These are phyloP conservation scores for Tillandsia fasciculata DNA, from an alignment of 176 grass and related monocot genomes.

Conservation along the genomic window DNA sequence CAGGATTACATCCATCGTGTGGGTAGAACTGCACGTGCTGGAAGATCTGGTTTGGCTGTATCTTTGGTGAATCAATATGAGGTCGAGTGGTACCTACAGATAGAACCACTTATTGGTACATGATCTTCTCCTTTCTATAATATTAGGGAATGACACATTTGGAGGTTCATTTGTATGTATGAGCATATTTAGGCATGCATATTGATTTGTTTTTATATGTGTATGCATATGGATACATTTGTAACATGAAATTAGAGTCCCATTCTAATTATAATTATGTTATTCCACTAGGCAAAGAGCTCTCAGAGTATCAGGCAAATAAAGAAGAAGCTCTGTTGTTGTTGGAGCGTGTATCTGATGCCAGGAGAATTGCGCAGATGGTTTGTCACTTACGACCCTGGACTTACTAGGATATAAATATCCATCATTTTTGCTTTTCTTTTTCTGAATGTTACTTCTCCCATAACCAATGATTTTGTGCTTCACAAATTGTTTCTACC, in stretches of 20 bases:
- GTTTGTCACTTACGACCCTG: constrained; percentile 24
- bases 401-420: neutral
- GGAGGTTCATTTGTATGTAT: neutral
- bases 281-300: constrained; percentile 36
- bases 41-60: constrained; percentile 66
- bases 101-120: constrained; percentile 62
- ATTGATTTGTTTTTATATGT: neutral
- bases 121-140: neutral
- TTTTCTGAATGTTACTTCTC: neutral
- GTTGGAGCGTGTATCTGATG: constrained; percentile 43
- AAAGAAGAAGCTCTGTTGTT: constrained; percentile 52
- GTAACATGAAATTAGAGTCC: neutral
- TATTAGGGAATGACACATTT: neutral
- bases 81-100: constrained; percentile 63
- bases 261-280: neutral
- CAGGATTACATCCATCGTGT: constrained; percentile 97
- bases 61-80: constrained; percentile 96
- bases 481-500: too few relatives aligned
- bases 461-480: neutral
- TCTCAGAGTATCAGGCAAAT: constrained; percentile 34
- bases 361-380: constrained; percentile 58
- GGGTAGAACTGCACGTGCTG: constrained; percentile 89
- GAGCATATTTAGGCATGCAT: neutral
- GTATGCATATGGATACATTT: neutral
- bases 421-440: neutral